Evolutionary conservation across 176 grass and related monocot species (phyloP).

Genomic region (Paspalum vaginatum): DNA sequence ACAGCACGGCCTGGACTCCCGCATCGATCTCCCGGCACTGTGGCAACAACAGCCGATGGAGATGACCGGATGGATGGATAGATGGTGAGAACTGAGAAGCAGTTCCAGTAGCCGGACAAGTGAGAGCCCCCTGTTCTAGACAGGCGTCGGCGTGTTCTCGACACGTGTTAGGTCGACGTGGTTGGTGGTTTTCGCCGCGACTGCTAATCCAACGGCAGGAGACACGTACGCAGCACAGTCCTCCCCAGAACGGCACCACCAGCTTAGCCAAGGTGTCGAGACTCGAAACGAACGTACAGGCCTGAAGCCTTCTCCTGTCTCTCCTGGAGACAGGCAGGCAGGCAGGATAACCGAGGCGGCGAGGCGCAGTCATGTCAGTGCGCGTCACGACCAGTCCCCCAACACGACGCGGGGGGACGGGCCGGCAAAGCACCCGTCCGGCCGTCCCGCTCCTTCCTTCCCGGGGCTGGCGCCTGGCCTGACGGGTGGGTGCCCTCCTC

Average conservation of each 20-base stretch:
- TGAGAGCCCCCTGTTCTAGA: background rate
- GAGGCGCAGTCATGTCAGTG: background rate
- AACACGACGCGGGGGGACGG: too few relatives aligned
- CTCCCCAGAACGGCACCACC: background rate
- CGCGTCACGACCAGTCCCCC: background rate
- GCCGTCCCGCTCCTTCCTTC: too few relatives aligned
- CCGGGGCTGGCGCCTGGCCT: too few relatives aligned
- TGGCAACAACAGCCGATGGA: background rate
- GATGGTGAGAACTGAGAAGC: background rate
- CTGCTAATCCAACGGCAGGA: background rate
- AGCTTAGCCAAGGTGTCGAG: background rate
- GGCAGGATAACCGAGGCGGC: background rate
- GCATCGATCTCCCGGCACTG: background rate
- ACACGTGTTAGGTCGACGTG: background rate
- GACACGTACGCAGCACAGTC: background rate
- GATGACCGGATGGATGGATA: background rate
- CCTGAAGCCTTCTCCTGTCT: too few relatives aligned
- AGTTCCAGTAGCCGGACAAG: background rate
- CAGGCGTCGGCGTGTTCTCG: background rate
- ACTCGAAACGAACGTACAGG: background rate
- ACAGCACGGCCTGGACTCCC: background rate
- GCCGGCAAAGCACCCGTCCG: too few relatives aligned
- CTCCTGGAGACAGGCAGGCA: too few relatives aligned
- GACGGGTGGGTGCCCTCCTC: too few relatives aligned
- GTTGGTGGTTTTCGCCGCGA: too few relatives aligned